Percentiles rank a stretch among this genome's conserved stretches.
Conservation (phyloP, 2,329 filamentous ascomycete genomes). For the Hypoxylon sp. region DNA sequence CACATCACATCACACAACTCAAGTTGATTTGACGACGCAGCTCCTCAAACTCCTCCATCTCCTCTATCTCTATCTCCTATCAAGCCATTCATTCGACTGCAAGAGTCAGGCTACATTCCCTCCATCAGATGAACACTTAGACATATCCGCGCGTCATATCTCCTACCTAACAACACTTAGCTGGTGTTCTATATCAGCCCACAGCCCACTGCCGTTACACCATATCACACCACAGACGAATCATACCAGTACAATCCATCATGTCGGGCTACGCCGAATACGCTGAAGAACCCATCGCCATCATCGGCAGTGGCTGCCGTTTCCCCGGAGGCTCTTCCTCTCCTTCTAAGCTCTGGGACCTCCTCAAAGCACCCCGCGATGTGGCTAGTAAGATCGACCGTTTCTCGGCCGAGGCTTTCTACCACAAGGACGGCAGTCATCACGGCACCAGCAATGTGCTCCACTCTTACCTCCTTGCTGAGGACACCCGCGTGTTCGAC, state of each 20-base stretch:
- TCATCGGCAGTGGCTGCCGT: slow-evolving; percentile 59
- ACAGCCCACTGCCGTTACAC: slow-evolving; percentile 22
- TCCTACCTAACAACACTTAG: slow-evolving; percentile 16
- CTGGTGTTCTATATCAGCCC: slow-evolving; percentile 18
- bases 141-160: slow-evolving; percentile 23
- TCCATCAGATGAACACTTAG: slow-evolving; percentile 20
- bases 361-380: slow-evolving; percentile 49
- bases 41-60: slow-evolving; percentile 14
- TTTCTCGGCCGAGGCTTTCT: slow-evolving; percentile 48
- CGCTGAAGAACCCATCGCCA: slow-evolving; percentile 58
- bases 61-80: too few relatives aligned
- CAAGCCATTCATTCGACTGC: slow-evolving; percentile 19
- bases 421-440: slow-evolving; percentile 49
- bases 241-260: slow-evolving; percentile 20
- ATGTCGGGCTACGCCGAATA: slow-evolving; percentile 29
- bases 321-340: slow-evolving; percentile 56
- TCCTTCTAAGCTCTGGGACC: slow-evolving; percentile 57
- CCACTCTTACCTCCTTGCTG: slow-evolving; percentile 48
- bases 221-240: slow-evolving; percentile 11
- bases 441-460: slow-evolving; percentile 51
- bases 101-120: slow-evolving; percentile 15
- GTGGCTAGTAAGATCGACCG: slow-evolving; percentile 46
- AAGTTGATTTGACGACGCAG: slow-evolving; percentile 24
- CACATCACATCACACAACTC: slow-evolving; percentile 10
- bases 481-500: slow-evolving; percentile 48